These are phyloP conservation scores for Phytophthora pini DNA, from an alignment of 352 stramenopile species.

Conservation along the genomic window DNA sequence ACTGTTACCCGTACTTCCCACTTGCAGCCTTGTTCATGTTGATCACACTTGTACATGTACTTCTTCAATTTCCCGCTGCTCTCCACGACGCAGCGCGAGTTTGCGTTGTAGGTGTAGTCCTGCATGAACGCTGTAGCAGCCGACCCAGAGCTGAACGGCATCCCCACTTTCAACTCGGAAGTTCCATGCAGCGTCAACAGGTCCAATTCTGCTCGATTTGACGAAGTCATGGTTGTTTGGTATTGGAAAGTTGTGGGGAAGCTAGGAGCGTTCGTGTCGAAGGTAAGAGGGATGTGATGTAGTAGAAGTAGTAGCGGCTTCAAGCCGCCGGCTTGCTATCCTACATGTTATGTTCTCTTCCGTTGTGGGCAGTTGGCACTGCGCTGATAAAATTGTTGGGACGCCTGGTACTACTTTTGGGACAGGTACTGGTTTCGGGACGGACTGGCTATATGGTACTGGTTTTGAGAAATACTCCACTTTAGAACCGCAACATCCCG, in stretches of 20 bases:
- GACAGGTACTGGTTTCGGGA: background rate
- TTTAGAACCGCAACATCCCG: no score
- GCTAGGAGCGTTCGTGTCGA: background rate
- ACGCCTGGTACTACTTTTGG: background rate
- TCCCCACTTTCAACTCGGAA: background rate
- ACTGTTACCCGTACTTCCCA: background rate
- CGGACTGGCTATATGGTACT: no score
- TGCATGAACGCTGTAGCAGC: background rate
- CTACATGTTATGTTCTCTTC: background rate
- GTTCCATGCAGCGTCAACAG: background rate
- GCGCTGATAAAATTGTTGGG: no score
- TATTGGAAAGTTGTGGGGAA: background rate
- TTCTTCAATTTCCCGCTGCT: background rate
- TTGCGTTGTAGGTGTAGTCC: slow-evolving; percentile 1
- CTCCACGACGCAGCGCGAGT: background rate
- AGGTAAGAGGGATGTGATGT: background rate
- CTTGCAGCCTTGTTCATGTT: background rate
- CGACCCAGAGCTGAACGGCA: background rate
- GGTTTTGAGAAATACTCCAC: no score
- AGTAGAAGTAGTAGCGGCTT: background rate
- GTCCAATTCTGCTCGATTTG: background rate
- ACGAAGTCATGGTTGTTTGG: background rate
- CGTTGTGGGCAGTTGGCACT: background rate
- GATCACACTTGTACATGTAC: background rate
- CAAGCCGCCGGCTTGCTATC: background rate